Base-by-base conservation (phyloP, 23 red algal genomes). In the Gracilaria vermiculophylla region DNA sequence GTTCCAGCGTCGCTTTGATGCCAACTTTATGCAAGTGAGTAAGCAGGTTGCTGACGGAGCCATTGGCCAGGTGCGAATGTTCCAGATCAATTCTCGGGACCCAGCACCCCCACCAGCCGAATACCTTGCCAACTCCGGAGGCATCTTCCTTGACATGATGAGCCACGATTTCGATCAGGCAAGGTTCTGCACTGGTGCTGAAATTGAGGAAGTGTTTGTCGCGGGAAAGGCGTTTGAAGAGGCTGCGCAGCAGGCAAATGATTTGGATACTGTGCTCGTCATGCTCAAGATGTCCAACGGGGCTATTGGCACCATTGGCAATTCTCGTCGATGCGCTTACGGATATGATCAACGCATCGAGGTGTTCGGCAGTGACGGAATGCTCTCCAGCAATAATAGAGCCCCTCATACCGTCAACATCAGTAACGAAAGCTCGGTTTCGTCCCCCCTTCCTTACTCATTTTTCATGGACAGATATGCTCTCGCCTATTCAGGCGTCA, bases 111-210 rank as follows among this genome's bases (percentile, higher is more conserved):
- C 96, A 72, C 96, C 96, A 23, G 88, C 94, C 16, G 96, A 98
- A 32, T 98, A 98, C 81, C 51, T 98, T 11, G 76, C 86, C 19
- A 94, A 83, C 24, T 95, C 92, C 32, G 96, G 96, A 28, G 96
- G 96, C 32, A 83, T 94, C 47, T 86, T 87, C 53, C 91, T 95
- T 29, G 96, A 98, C 49, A 94, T 94, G 92, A 94, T 94, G 69
- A 98, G 94, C 78, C 96, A 98, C 80, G 96, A 98, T 82, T 95
- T 98, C 82, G 96, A 98, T 80, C 78, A 93, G 23, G 92, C 92
- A 19, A 69, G 96, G 32, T 98, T 95, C 66, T 86, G 94, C 41
- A 94, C 85, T 53, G 92, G 91, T 0, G 80, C 80, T 52, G 95
- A 98, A 83, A 94, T 92, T 62, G 91, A 86, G 60, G 91, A 94